A percentile compares a stretch with the other conserved stretches of the same genome.
Evolutionary conservation across 345 rosid genomes (phyloP).

Genomic region (Eucalyptus marginata): DNA sequence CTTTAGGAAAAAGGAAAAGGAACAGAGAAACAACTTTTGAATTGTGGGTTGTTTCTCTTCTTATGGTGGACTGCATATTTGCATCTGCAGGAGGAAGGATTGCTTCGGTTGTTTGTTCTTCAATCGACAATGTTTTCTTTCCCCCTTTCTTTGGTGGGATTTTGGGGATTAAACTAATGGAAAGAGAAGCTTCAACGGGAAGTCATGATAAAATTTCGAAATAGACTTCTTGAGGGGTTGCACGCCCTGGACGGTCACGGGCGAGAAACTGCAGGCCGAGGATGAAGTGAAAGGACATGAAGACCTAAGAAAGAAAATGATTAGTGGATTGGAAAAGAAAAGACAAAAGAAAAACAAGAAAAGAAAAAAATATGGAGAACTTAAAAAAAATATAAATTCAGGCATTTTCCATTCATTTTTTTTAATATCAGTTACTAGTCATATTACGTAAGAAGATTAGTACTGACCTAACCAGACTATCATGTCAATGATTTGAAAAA

Average conservation of each 20-base stretch:
- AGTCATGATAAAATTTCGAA: not conserved
- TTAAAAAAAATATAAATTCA: too few species aligned
- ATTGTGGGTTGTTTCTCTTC: not conserved
- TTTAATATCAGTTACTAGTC: too few species aligned
- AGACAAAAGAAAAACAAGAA: too few species aligned
- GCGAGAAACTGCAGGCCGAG: not conserved
- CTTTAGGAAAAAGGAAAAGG: not conserved
- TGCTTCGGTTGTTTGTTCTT: not conserved
- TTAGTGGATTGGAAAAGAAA: not conserved
- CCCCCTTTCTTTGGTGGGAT: not conserved
- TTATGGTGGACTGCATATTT: not conserved
- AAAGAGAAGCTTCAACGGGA: not conserved
- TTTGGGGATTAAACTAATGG: not conserved
- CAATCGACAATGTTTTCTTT: not conserved
- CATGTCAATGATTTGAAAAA: rapidly evolving
- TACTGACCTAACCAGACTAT: rapidly evolving
- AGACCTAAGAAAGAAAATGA: not conserved
- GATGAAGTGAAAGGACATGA: not conserved
- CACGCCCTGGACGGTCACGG: not conserved
- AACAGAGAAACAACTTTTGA: not conserved
- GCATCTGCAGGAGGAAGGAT: not conserved
- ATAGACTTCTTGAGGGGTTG: not conserved
- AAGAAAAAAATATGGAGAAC: too few species aligned
- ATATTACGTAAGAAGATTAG: too few species aligned
- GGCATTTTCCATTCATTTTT: too few species aligned